phyloP scores from a whole-genome alignment of 1,139 yeast species.

The Kurtzmaniella quercitrusa region DNA sequence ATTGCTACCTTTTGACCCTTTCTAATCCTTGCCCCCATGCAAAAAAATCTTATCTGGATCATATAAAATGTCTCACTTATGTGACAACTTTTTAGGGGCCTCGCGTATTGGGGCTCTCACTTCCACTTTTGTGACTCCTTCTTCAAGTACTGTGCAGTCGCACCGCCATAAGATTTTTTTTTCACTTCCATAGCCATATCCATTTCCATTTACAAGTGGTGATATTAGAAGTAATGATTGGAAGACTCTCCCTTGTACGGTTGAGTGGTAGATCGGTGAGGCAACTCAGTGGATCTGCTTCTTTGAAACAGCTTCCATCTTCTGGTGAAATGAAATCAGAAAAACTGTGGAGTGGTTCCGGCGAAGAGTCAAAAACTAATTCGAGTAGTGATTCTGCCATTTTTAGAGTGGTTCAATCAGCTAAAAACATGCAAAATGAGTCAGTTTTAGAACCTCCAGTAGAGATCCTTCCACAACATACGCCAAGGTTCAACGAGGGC shows the following conservation, averaged over 20 bases:
- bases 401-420: slow-evolving; percentile 10
- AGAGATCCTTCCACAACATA: slow-evolving; percentile 21
- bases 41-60: not conserved
- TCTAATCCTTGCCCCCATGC: no score
- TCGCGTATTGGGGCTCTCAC: not conserved
- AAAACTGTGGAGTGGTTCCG: slow-evolving; percentile 5
- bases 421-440: slow-evolving; percentile 22
- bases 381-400: slow-evolving; percentile 4
- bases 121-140: not conserved
- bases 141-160: not conserved
- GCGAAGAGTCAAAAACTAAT: not conserved
- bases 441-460: slow-evolving; percentile 19
- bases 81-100: no score
- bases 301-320: slow-evolving; percentile 6
- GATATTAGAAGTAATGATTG: not conserved
- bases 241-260: not conserved
- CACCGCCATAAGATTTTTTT: no score
- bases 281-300: not conserved
- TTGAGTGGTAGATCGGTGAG: slow-evolving; percentile 1
- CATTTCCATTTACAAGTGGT: no score
- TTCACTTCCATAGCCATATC: no score
- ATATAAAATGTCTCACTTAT: not conserved
- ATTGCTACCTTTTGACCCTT: not conserved
- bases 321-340: slow-evolving; percentile 6
- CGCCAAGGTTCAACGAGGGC: slow-evolving; percentile 38